Evolutionary conservation across 257 asterid species (phyloP).

Genomic region (Solanum ossicruentum): DNA sequence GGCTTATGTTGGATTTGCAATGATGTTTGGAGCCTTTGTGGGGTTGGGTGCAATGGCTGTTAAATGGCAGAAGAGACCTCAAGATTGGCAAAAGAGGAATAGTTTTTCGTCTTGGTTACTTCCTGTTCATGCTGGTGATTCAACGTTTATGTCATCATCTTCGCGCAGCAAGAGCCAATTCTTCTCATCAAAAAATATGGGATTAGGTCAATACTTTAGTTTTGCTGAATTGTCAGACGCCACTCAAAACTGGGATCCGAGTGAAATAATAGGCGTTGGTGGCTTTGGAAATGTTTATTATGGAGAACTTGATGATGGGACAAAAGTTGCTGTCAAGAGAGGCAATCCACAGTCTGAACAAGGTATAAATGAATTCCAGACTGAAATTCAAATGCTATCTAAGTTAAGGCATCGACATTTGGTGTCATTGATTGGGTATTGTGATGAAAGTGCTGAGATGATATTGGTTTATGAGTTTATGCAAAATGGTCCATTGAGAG

Average conservation of each 20-base stretch:
- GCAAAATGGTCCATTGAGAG: slow-evolving; percentile 13
- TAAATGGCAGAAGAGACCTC: slow-evolving; percentile 14
- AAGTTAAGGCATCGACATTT: slow-evolving; percentile 10
- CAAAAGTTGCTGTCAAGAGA: slow-evolving; percentile 14
- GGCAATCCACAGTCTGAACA: slow-evolving; percentile 12
- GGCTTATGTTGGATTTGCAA: slow-evolving; percentile 12
- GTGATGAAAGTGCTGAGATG: slow-evolving; percentile 12
- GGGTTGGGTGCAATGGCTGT: slow-evolving; percentile 17
- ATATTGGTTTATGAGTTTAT: slow-evolving; percentile 13
- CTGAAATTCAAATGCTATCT: slow-evolving; percentile 10
- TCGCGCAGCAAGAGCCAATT: slow-evolving; percentile 40
- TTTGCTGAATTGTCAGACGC: slow-evolving; percentile 27
- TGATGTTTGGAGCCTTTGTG: slow-evolving; percentile 17
- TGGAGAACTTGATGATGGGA: slow-evolving; percentile 6
- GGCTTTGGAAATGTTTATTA: slow-evolving; percentile 11
- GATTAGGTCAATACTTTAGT: slow-evolving; percentile 39
- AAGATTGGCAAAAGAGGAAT: slow-evolving; percentile 11
- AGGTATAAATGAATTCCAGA: slow-evolving; percentile 12
- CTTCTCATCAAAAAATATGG: slow-evolving; percentile 32
- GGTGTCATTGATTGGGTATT: slow-evolving; percentile 13
- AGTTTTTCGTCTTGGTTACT: slow-evolving; percentile 17
- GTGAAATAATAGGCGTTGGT: slow-evolving; percentile 7
- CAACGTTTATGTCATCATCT: slow-evolving; percentile 27
- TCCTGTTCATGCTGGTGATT: slow-evolving; percentile 33
- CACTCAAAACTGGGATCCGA: slow-evolving; percentile 10